These are phyloP conservation scores for Aurifilum marmelostoma DNA, from an alignment of 2,329 filamentous ascomycete species.

Conservation along the genomic window DNA sequence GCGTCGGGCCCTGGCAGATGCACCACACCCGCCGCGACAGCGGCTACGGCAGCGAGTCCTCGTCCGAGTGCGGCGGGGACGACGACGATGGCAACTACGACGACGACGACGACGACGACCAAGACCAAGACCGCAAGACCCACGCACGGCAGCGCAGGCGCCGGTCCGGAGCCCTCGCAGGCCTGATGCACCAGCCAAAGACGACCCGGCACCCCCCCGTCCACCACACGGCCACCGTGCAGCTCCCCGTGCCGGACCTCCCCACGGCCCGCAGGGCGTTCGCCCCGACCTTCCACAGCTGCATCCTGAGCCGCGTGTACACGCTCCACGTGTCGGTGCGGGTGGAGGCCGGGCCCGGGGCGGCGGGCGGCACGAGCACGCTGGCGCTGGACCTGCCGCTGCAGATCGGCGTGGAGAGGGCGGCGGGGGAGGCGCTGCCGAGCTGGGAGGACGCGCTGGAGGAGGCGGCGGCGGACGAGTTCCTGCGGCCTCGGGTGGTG, in stretches of 20 bases:
- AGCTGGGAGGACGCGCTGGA: constrained; percentile 55
- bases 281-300: constrained; percentile 61
- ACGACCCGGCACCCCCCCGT: constrained; percentile 31
- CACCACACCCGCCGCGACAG: constrained; percentile 52
- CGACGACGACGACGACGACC: constrained; percentile 36
- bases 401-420: constrained; percentile 52
- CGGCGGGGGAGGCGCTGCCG: constrained; percentile 43
- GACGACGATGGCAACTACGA: constrained; percentile 32
- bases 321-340: constrained; percentile 51
- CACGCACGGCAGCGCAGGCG: constrained; percentile 21
- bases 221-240: constrained; percentile 48
- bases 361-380: constrained; percentile 44
- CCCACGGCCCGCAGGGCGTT: constrained; percentile 53
- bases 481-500: constrained; percentile 48
- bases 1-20: constrained; percentile 48
- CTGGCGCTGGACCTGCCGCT: constrained; percentile 53
- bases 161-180: constrained; percentile 5
- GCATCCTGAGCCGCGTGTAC: constrained; percentile 60
- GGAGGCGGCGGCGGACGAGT: constrained; percentile 48
- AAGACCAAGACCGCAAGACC: constrained; percentile 27
- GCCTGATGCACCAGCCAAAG: not conserved
- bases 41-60: constrained; percentile 51
- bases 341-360: constrained; percentile 29
- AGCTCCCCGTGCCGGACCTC: constrained; percentile 51
- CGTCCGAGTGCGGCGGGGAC: constrained; percentile 37